Evolutionary conservation across 1,139 yeast genomes (phyloP).

Genomic region (Blastobotrys serpentis): DNA sequence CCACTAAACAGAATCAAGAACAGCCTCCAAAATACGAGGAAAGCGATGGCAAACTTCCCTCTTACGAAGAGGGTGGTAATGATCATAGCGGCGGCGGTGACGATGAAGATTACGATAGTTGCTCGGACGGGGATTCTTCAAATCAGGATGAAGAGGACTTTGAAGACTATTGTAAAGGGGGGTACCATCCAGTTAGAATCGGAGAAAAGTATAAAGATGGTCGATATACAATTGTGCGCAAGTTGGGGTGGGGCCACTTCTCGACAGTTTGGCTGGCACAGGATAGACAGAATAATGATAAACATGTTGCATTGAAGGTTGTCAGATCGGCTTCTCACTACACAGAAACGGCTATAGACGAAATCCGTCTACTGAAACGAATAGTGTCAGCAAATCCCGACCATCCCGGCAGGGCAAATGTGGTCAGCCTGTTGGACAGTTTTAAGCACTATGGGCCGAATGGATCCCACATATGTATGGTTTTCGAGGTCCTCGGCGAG

Average conservation of each 20-base stretch:
- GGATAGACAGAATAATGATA: constrained; percentile 44
- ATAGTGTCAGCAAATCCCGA: constrained; percentile 50
- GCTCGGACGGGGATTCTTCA: constrained; percentile 19
- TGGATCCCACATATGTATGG: constrained; percentile 86
- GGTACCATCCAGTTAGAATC: constrained; percentile 79
- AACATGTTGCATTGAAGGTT: constrained; percentile 80
- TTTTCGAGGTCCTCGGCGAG: constrained; percentile 84
- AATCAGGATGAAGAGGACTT: constrained; percentile 60
- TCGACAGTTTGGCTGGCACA: constrained; percentile 86
- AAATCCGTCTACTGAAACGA: constrained; percentile 59
- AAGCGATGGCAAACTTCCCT: constrained; percentile 15
- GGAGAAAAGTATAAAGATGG: constrained; percentile 66
- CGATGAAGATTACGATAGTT: neutral
- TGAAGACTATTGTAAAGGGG: constrained; percentile 75
- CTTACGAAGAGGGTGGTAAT: constrained; percentile 22
- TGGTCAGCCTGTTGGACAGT: constrained; percentile 69
- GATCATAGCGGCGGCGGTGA: neutral
- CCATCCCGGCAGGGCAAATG: constrained; percentile 72
- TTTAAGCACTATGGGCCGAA: constrained; percentile 78
- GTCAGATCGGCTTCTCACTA: constrained; percentile 69
- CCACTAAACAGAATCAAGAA: constrained; percentile 13
- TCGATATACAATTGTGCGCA: constrained; percentile 66
- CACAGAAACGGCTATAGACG: constrained; percentile 86
- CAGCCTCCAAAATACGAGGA: constrained; percentile 19
- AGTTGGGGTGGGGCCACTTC: constrained; percentile 91